These are phyloP conservation scores for Bacidia gigantensis DNA, from an alignment of 495 filamentous ascomycete genomes.

Conservation along the genomic window DNA sequence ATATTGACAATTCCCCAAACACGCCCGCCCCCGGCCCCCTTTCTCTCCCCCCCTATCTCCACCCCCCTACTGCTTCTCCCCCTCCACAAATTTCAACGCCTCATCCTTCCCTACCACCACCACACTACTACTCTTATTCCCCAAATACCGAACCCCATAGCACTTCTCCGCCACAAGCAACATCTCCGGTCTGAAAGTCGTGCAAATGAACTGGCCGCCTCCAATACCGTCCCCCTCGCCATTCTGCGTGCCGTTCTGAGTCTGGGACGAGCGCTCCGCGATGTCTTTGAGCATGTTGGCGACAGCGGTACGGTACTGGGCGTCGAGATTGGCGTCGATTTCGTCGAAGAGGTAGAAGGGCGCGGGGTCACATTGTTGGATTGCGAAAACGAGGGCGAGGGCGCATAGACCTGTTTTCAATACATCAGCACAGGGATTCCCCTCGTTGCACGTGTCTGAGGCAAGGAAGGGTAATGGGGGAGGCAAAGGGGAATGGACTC, in stretches of 20 bases:
- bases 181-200: constrained; percentile 96
- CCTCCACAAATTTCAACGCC: constrained; percentile 87
- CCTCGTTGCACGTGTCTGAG: not conserved
- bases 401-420: constrained; percentile 64
- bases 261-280: constrained; percentile 26
- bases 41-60: not conserved
- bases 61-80: constrained; percentile 32
- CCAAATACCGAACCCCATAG: constrained; percentile 80
- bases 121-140: constrained; percentile 83
- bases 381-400: constrained; percentile 93
- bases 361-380: constrained; percentile 92
- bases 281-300: constrained; percentile 74
- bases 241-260: constrained; percentile 9
- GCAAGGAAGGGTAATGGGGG: not conserved
- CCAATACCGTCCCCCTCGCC: constrained; percentile 25
- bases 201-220: constrained; percentile 64
- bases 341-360: constrained; percentile 99
- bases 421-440: constrained; percentile 15
- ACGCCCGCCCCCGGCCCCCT: not conserved
- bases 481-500: constrained; percentile 20
- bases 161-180: constrained; percentile 90
- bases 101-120: constrained; percentile 78
- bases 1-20: not conserved
- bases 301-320: constrained; percentile 90
- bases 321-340: constrained; percentile 96